Evolutionary conservation across 2,329 filamentous ascomycete species (phyloP), one percentile per base, ranked within the genome.

Genomic region (Fulvia fulva): DNA sequence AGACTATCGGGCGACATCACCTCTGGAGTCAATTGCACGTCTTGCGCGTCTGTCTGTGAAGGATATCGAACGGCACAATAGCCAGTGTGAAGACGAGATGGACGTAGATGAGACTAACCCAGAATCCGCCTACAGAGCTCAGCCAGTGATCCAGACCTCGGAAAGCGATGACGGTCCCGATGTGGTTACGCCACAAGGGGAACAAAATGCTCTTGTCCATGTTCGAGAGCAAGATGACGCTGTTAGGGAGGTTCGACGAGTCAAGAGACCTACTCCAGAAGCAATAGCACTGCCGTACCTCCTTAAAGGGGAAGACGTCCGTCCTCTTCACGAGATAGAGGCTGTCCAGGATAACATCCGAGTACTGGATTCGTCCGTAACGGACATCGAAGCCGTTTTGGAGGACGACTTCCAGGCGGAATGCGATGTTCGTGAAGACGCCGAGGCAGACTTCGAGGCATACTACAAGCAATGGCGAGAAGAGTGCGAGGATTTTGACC

Each of bases 251-350:
- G 34, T 63, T 28, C 56, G 65, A 32, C 59, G 59, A 11, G 43
- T 64, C 12, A 68, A 69, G n/a, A 71, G 76, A 47, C 67, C 67
- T 6, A 74, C 69, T 37, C 74, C 75, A 11, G 77, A 79, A 56
- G 66, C 74, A 4, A 74, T 75, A 43, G 68, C 67, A 14, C 68
- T 81, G 5, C 78, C 78, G 2, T 80, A 78, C 58, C 70, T 80
- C 53, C 66, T 72, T 28, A 79, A 78, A 55, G 55, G 55, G 6
- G 58, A 63, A 37, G 59, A 64, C 22, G 32, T 54, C 7, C 45
- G 34, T 25, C 74, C 77, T 5, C 62, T 78, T 2, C 77, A 77
- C 14, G 75, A 78, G 30, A 71, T 69, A 4, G 74, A 75, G 22
- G 56, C 55, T 14, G 65, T 70, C 44, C 74, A 73, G 51, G 74